Evolutionary conservation across 73 alveolate species (phyloP).

Genomic region (Uronychia binucleata): DNA sequence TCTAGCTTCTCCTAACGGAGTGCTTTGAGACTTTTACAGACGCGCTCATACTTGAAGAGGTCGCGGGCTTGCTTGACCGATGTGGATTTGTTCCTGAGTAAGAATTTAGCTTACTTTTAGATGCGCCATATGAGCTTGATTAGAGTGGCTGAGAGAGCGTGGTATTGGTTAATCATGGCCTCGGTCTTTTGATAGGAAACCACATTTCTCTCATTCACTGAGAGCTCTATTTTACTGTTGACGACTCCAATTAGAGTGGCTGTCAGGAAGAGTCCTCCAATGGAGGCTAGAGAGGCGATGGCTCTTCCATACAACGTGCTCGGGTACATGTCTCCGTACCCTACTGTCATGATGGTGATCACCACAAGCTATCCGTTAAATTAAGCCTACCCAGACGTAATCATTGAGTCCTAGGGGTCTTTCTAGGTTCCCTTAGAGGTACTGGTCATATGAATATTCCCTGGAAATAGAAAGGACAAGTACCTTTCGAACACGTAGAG

Average conservation of each 20-base stretch:
- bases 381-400: background rate
- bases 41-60: background rate
- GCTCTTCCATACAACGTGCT: background rate
- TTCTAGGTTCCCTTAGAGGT: background rate
- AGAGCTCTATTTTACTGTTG: background rate
- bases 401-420: background rate
- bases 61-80: background rate
- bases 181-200: background rate
- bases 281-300: background rate
- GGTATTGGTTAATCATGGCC: background rate
- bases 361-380: background rate
- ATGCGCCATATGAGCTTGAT: background rate
- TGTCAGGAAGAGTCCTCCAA: background rate
- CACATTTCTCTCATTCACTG: background rate
- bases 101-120: background rate
- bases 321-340: background rate
- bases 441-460: background rate
- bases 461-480: background rate
- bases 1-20: background rate
- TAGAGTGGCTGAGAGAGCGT: background rate
- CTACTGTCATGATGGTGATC: background rate
- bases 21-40: background rate
- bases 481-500: background rate
- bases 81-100: background rate
- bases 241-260: background rate